Percentiles rank a stretch among this genome's conserved stretches.
Evolutionary conservation across 202 grass and related monocot genomes (phyloP).

Genomic region (Musa balbisiana): DNA sequence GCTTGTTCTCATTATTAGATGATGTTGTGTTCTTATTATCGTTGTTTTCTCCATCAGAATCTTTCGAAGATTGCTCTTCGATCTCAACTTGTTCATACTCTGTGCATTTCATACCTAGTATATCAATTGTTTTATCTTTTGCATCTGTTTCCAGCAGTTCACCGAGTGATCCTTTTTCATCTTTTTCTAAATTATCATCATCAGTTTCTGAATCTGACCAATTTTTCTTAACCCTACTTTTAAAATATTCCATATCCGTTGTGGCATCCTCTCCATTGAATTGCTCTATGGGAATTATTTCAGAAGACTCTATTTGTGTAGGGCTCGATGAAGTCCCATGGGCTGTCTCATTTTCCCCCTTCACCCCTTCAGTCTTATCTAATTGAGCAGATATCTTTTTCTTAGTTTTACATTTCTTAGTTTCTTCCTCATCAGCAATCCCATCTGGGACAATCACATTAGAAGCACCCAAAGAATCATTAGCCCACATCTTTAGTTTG

Average conservation of each 20-base stretch:
- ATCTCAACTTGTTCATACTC: slow-evolving; percentile 24
- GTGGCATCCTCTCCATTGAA: slow-evolving; percentile 30
- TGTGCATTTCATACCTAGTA: slow-evolving; percentile 26
- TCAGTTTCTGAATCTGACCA: slow-evolving; percentile 91
- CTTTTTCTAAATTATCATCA: slow-evolving; percentile 27
- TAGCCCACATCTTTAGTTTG: slow-evolving; percentile 90
- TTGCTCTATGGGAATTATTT: slow-evolving; percentile 20
- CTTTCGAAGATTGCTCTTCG: slow-evolving; percentile 16
- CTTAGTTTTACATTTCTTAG: neutral
- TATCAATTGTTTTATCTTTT: slow-evolving; percentile 6
- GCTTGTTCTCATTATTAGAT: slow-evolving; percentile 60
- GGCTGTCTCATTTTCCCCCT: slow-evolving; percentile 10
- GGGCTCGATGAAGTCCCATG: slow-evolving; percentile 14
- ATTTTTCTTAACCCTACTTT: slow-evolving; percentile 80
- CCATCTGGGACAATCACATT: slow-evolving; percentile 27
- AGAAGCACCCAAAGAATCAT: slow-evolving; percentile 52
- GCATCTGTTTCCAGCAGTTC: slow-evolving; percentile 30
- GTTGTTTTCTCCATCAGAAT: slow-evolving; percentile 20
- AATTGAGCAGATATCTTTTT: slow-evolving; percentile 6
- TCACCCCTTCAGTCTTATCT: slow-evolving; percentile 9
- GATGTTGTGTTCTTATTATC: slow-evolving; percentile 10
- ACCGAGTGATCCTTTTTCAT: slow-evolving; percentile 23
- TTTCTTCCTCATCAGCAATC: slow-evolving; percentile 23
- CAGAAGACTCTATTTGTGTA: slow-evolving; percentile 3
- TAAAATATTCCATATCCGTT: slow-evolving; percentile 80